A percentile compares a stretch with the other conserved stretches of the same genome.
Conservation (phyloP, 257 asterid species). For the Solanum virginianum region DNA sequence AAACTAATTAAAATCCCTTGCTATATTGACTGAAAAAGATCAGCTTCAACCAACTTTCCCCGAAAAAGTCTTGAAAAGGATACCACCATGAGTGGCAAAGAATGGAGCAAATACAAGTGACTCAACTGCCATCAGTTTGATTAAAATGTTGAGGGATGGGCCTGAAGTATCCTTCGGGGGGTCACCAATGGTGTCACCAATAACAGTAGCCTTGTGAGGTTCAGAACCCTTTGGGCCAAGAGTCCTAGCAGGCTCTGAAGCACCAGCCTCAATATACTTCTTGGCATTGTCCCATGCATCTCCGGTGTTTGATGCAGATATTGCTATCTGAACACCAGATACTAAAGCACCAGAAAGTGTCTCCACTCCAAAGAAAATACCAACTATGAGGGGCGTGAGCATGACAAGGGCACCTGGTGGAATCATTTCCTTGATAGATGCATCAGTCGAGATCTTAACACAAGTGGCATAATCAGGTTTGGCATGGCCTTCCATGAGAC, state of each 20-base stretch:
- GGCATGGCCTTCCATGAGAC: constrained; percentile 71
- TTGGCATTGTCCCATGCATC: constrained; percentile 50
- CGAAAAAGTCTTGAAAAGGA: too few species aligned
- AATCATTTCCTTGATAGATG: constrained; percentile 86
- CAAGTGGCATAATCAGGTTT: constrained; percentile 87
- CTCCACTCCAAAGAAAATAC: constrained; percentile 78
- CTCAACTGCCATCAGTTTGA: constrained; percentile 51
- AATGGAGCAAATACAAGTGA: too few species aligned
- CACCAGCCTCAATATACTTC: constrained; percentile 47
- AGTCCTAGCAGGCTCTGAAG: constrained; percentile 32
- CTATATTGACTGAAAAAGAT: too few species aligned
- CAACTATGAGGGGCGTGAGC: constrained; percentile 85
- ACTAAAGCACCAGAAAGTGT: constrained; percentile 87
- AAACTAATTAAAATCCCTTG: too few species aligned
- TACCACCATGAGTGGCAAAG: too few species aligned
- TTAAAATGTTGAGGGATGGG: constrained; percentile 36
- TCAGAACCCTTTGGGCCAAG: constrained; percentile 46
- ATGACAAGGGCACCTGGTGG: constrained; percentile 95
- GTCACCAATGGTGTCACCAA: constrained; percentile 42
- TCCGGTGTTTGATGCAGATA: constrained; percentile 44
- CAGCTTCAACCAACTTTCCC: too few species aligned
- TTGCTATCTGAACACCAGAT: constrained; percentile 73
- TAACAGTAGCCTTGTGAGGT: constrained; percentile 45
- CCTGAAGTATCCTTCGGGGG: constrained; percentile 43
- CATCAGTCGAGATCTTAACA: constrained; percentile 87